Evolutionary conservation across 1,284 basidiomycete species (phyloP).

Genomic region (Heterobasidion occidentale): DNA sequence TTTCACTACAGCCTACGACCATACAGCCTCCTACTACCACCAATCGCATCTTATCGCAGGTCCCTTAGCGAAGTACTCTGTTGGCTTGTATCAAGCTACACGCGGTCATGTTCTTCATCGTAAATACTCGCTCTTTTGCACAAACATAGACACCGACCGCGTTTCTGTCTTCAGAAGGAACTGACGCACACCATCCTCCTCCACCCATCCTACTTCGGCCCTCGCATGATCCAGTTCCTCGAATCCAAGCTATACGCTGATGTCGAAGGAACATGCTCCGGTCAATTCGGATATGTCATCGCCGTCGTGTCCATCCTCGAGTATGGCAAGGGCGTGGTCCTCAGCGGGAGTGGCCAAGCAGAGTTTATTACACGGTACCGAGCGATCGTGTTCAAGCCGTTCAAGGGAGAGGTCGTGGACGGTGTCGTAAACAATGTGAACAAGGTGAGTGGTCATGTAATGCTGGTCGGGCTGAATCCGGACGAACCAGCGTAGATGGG

Average conservation of each 20-base stretch:
- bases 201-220: conserved; percentile 97
- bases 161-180: conserved; percentile 59
- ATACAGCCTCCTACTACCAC: no score
- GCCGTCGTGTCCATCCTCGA: conserved; percentile 88
- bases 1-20: no score
- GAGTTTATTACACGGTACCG: conserved; percentile 89
- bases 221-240: conserved; percentile 89
- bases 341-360: conserved; percentile 89
- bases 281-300: conserved; percentile 96
- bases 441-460: conserved; percentile 54
- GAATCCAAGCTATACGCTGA: conserved; percentile 92
- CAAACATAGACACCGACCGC: background rate
- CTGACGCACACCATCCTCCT: conserved; percentile 93
- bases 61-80: no score
- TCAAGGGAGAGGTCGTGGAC: conserved; percentile 98
- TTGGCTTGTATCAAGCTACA: background rate
- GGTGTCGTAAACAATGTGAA: conserved; percentile 94
- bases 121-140: conserved; percentile 26
- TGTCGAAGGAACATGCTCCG: conserved; percentile 96
- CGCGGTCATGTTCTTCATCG: conserved; percentile 72
- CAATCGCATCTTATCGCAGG: no score
- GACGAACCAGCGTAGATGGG: conserved; percentile 66
- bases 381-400: conserved; percentile 95
- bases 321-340: conserved; percentile 86
- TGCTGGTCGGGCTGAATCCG: background rate